These are phyloP conservation scores for Plasmodium ovale DNA, from an alignment of 169 alveolate genomes.

Conservation along the genomic window DNA sequence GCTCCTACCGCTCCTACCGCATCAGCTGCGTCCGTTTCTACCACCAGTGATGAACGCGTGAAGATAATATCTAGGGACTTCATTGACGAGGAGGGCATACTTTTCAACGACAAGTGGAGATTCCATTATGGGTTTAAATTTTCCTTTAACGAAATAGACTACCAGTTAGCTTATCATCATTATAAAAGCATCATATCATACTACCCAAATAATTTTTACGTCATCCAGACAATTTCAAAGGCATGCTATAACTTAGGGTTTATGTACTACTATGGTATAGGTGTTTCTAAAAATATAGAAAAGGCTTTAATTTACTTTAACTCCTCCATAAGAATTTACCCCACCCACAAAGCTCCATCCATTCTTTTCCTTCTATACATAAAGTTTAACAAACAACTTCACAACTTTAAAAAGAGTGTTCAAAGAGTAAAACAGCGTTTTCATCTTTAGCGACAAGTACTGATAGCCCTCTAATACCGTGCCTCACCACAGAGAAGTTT, in stretches of 20 bases:
- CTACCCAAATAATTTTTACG: constrained; percentile 50
- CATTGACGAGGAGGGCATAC: constrained; percentile 41
- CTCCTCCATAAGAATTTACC: constrained; percentile 59
- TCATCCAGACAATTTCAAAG: constrained; percentile 33
- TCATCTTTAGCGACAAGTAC: too few species aligned
- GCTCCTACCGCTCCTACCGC: too few species aligned
- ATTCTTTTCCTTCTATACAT: constrained; percentile 41
- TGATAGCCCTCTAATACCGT: too few species aligned
- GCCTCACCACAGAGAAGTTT: too few species aligned
- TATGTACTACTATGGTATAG: constrained; percentile 73
- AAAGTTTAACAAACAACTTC: constrained; percentile 30
- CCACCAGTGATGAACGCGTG: not conserved
- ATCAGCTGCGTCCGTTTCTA: too few species aligned
- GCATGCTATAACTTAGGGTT: constrained; percentile 71
- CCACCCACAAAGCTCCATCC: constrained; percentile 60
- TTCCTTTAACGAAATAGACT: constrained; percentile 51
- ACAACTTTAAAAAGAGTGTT: not conserved
- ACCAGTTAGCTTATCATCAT: constrained; percentile 65
- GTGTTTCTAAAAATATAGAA: constrained; percentile 54
- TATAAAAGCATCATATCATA: constrained; percentile 62
- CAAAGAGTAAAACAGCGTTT: too few species aligned
- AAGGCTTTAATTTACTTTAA: constrained; percentile 60
- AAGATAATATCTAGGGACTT: constrained; percentile 45
- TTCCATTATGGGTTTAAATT: constrained; percentile 40
- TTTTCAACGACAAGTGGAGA: constrained; percentile 51